Conservation (phyloP, 495 filamentous ascomycete genomes). For the Podospora pseudoanserina region DNA sequence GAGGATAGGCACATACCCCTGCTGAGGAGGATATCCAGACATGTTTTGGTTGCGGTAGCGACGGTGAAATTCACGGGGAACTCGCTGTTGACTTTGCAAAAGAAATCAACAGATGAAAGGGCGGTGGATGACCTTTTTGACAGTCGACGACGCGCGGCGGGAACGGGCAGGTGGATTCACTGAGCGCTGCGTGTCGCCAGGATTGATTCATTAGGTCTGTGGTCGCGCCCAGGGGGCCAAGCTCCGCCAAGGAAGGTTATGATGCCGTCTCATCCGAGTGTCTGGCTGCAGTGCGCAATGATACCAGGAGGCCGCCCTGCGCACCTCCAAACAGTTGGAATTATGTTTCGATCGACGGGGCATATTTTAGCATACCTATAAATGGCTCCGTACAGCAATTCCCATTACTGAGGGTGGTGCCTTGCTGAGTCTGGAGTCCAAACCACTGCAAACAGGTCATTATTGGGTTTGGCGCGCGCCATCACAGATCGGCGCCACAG, state of each 20-base stretch:
- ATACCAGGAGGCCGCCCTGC: background rate
- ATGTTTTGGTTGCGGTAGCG: constrained; percentile 1
- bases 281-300: background rate
- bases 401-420: too few species aligned
- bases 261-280: background rate
- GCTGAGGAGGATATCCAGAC: constrained; percentile 7
- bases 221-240: background rate
- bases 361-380: background rate
- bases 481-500: background rate
- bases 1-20: constrained; percentile 5
- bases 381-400: too few species aligned
- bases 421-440: too few species aligned
- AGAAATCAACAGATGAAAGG: background rate
- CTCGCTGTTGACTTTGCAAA: background rate
- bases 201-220: background rate
- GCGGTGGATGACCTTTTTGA: background rate
- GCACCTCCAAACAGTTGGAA: too few species aligned
- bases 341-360: too few species aligned
- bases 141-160: background rate
- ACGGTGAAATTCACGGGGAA: background rate
- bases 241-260: background rate
- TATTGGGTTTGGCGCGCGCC: too few species aligned
- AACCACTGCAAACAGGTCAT: too few species aligned
- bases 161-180: background rate
- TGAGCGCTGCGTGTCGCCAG: background rate